Conservation (phyloP, 2,329 filamentous ascomycete species). For the Fusarium multiceps region DNA sequence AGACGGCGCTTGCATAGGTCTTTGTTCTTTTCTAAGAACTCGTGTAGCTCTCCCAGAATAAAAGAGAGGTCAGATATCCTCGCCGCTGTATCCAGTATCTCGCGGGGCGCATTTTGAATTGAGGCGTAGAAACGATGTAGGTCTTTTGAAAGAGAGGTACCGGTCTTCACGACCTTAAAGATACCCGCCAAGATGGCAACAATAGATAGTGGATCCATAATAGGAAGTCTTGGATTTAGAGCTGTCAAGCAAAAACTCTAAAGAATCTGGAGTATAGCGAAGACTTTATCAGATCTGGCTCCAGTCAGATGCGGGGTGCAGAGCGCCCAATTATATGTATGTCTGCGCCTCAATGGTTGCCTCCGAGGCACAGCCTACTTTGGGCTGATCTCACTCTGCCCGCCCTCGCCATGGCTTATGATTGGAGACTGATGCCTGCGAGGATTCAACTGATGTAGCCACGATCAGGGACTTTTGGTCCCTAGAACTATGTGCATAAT, state of each 20-base stretch:
- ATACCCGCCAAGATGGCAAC: too few species aligned
- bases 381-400: background rate
- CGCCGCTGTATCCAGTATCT: too few species aligned
- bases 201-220: too few species aligned
- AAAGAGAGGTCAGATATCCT: too few species aligned
- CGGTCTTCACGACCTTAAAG: too few species aligned
- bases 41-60: too few species aligned
- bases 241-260: rapidly evolving
- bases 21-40: too few species aligned
- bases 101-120: too few species aligned
- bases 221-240: rapidly evolving
- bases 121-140: too few species aligned
- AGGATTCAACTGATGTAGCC: rapidly evolving
- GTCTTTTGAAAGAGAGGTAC: too few species aligned
- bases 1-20: too few species aligned
- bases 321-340: rapidly evolving
- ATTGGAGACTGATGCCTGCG: background rate
- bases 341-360: background rate
- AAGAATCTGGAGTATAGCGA: background rate
- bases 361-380: background rate
- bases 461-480: rapidly evolving
- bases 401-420: rapidly evolving
- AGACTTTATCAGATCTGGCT: background rate
- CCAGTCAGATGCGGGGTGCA: background rate
- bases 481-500: too few species aligned